phyloP scores from a whole-genome alignment of 257 asterid species.

The Datura wrightii region DNA sequence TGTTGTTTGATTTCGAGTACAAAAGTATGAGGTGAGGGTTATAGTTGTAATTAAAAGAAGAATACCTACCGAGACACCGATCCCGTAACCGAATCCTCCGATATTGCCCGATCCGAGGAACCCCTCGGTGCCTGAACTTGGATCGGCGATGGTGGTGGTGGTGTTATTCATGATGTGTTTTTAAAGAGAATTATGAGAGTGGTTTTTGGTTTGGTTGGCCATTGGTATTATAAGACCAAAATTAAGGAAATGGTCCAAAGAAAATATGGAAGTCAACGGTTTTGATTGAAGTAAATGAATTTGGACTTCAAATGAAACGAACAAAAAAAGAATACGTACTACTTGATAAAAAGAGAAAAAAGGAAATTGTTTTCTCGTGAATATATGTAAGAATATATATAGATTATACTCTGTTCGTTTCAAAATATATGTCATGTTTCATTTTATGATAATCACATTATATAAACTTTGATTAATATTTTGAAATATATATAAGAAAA shows the following conservation, averaged over 20 bases:
- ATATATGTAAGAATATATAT: not conserved
- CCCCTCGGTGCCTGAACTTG: constrained; percentile 43
- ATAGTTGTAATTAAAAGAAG: constrained; percentile 88
- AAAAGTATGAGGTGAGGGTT: constrained; percentile 75
- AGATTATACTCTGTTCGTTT: fast-evolving
- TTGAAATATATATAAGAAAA: too few relatives aligned
- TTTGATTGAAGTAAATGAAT: constrained; percentile 15
- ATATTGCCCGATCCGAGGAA: constrained; percentile 60
- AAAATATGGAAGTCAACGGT: constrained; percentile 25
- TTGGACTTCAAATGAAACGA: not conserved
- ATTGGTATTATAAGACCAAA: constrained; percentile 35
- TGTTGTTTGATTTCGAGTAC: constrained; percentile 55
- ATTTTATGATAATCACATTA: too few relatives aligned
- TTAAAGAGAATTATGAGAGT: not conserved
- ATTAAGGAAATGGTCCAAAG: constrained; percentile 32
- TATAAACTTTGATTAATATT: too few relatives aligned
- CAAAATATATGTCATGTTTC: not conserved
- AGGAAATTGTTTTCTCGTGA: not conserved
- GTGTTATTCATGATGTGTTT: constrained; percentile 44
- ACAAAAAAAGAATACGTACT: not conserved
- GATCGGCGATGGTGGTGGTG: constrained; percentile 42
- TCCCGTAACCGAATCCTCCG: constrained; percentile 86
- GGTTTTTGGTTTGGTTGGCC: constrained; percentile 39
- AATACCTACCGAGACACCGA: constrained; percentile 83
- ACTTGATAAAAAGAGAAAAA: not conserved